A percentile compares a stretch with the other conserved stretches of the same genome.
Conservation (phyloP, 2,329 filamentous ascomycete species). For the Aureobasidium lini region DNA sequence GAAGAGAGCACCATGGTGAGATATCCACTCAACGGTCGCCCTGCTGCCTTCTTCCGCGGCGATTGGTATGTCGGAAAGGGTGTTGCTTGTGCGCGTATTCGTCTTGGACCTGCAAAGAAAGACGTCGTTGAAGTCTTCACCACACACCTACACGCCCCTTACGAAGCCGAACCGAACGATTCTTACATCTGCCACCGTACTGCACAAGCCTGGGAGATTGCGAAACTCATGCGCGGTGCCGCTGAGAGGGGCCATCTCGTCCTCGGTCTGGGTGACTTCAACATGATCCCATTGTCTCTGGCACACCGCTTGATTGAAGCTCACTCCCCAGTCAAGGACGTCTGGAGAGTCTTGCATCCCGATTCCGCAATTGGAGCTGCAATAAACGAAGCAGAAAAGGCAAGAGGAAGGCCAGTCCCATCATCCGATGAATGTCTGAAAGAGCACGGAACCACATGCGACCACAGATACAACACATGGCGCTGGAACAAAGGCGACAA, state of each 20-base stretch:
- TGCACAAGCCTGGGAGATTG: conserved; percentile 89
- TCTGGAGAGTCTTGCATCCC: conserved; percentile 78
- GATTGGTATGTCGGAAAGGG: conserved; percentile 98
- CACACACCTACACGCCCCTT: conserved; percentile 87
- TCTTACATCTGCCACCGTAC: conserved; percentile 86
- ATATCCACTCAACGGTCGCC: conserved; percentile 88
- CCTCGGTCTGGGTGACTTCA: conserved; percentile 86
- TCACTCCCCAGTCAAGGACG: conserved; percentile 69
- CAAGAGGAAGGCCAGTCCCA: conserved; percentile 60
- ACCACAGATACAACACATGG: conserved; percentile 86
- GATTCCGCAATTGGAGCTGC: conserved; percentile 73
- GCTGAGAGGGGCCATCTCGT: conserved; percentile 75
- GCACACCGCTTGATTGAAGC: conserved; percentile 75
- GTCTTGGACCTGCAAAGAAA: conserved; percentile 55
- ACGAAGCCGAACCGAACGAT: conserved; percentile 70
- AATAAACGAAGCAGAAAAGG: conserved; percentile 57
- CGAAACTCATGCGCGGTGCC: conserved; percentile 78
- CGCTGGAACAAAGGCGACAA: conserved; percentile 69
- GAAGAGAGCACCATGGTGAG: conserved; percentile 77
- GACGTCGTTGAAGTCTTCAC: conserved; percentile 84
- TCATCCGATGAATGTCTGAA: conserved; percentile 69
- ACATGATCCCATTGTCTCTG: conserved; percentile 84
- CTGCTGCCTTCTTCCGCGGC: conserved; percentile 86
- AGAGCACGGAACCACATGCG: conserved; percentile 81
- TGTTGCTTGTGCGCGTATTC: conserved; percentile 73